phyloP scores from a whole-genome alignment of 2,329 filamentous ascomycete genomes.

The Ophiostoma perfectum region DNA sequence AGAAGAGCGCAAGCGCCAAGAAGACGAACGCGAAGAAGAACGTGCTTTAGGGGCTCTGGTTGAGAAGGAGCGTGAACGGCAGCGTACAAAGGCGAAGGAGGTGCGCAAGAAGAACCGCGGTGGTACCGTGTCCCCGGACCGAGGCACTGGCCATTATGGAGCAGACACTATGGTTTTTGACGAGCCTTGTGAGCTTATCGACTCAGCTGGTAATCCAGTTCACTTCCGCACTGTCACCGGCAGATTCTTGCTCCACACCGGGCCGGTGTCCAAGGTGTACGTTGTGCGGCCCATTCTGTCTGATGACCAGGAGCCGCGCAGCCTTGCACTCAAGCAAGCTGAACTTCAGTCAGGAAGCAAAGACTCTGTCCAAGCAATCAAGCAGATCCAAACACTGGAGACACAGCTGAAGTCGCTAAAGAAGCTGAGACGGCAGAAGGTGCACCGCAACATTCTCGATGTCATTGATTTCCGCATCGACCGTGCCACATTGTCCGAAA shows the following conservation, averaged over 20 bases:
- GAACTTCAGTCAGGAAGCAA: slow-evolving; percentile 53
- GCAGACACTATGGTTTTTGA: slow-evolving; percentile 55
- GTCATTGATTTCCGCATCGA: slow-evolving; percentile 80
- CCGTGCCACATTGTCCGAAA: slow-evolving; percentile 26
- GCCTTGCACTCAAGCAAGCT: slow-evolving; percentile 70
- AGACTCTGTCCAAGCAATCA: slow-evolving; percentile 62
- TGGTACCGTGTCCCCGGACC: slow-evolving; percentile 38
- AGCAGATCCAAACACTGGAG: slow-evolving; percentile 71
- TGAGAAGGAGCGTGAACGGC: slow-evolving; percentile 64
- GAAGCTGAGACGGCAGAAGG: slow-evolving; percentile 65
- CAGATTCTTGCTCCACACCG: slow-evolving; percentile 60
- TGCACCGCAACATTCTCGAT: slow-evolving; percentile 73
- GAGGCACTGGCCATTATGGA: slow-evolving; percentile 33
- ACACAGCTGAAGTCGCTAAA: slow-evolving; percentile 70
- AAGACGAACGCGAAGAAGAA: slow-evolving; percentile 63
- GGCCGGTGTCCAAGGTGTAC: slow-evolving; percentile 62
- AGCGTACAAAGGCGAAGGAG: slow-evolving; percentile 59
- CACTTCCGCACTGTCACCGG: slow-evolving; percentile 67
- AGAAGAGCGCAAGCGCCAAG: slow-evolving; percentile 48
- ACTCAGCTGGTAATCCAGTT: slow-evolving; percentile 57
- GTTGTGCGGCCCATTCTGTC: slow-evolving; percentile 63
- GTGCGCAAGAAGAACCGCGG: slow-evolving; percentile 54
- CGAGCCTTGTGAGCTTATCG: slow-evolving; percentile 57
- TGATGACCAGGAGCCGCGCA: slow-evolving; percentile 48
- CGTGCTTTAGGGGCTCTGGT: slow-evolving; percentile 65